Evolutionary conservation across 345 rosid species (phyloP), one percentile per base, ranked within the genome.

Genomic region (Angophora floribunda): DNA sequence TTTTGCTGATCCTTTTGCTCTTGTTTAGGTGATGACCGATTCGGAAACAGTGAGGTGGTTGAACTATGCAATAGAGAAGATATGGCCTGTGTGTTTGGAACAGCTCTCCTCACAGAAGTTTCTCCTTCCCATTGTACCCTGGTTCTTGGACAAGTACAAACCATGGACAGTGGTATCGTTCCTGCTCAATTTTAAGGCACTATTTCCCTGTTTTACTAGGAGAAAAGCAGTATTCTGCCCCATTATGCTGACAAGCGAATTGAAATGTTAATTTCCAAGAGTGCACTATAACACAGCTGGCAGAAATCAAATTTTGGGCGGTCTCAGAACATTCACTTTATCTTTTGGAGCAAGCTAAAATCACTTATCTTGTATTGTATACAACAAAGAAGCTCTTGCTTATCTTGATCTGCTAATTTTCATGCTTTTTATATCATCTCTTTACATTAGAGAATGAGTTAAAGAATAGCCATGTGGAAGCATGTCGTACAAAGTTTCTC

Each of bases 81-180:
- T 97, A 85, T 98, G 99, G 99, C 99, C 99, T 7, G 89, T 98
- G 52, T 97, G 99, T 89, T 92, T 98, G 97, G 99, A 98, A 90
- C 95, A 94, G 87, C 96, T 98, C 87, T 93, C 94, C 51, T 97
- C 99, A 7, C 98, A 98, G 93, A 96, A 93, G 93, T 93, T 98
- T 92, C 93, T 98, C 89, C 96, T 96, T 86, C 99, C 99, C 22
- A 95, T 98, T 75, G 94, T 95, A 86, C 99, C 99, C 87, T 98
- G 99, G 99, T 98, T 98, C 95, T 89, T 98, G 91, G 96, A 95
- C 36, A 98, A 97, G 95, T 98, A 96, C 92, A 96, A 95, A 91
- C 99, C 99, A 7, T 98, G 99, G 99, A 97, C 98, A 9, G 98
- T 96, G 57, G 99, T 98, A 91, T 79, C 93, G 87, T 87, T 87